These are phyloP conservation scores for Durio zibethinus DNA, from an alignment of 345 rosid species.

Conservation along the genomic window DNA sequence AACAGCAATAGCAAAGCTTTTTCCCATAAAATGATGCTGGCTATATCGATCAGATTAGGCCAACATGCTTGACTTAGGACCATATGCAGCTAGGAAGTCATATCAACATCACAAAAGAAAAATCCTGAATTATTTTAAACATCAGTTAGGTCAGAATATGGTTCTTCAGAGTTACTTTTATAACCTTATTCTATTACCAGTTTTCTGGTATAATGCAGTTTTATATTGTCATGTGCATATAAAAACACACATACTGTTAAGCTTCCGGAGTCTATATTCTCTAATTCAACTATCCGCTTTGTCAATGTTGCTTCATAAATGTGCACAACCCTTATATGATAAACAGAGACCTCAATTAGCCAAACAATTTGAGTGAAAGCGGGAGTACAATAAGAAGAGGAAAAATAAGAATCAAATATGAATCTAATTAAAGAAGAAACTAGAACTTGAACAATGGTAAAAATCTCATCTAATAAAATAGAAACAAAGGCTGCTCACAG, in stretches of 20 bases:
- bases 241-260: slow-evolving; percentile 60
- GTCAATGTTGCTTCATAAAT: slow-evolving; percentile 89
- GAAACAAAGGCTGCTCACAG: neutral
- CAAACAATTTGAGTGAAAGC: neutral
- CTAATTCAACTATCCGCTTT: slow-evolving; percentile 87
- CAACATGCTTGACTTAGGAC: neutral
- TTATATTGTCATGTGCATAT: neutral
- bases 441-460: slow-evolving; percentile 2
- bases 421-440: slow-evolving; percentile 1
- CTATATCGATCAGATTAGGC: neutral
- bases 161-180: slow-evolving; percentile 5
- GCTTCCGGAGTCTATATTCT: slow-evolving; percentile 76
- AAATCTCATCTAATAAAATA: neutral
- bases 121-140: neutral
- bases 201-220: neutral
- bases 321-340: slow-evolving; percentile 75
- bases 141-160: neutral
- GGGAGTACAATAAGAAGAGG: neutral
- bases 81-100: neutral
- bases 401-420: neutral
- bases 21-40: neutral
- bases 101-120: neutral
- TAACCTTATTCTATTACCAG: neutral
- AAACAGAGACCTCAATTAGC: neutral
- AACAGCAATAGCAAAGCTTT: neutral